A percentile compares a stretch with the other conserved stretches of the same genome.
These are phyloP conservation scores for Dissophora globulifera DNA, from an alignment of 192 early-diverging fungal species.

Conservation along the genomic window DNA sequence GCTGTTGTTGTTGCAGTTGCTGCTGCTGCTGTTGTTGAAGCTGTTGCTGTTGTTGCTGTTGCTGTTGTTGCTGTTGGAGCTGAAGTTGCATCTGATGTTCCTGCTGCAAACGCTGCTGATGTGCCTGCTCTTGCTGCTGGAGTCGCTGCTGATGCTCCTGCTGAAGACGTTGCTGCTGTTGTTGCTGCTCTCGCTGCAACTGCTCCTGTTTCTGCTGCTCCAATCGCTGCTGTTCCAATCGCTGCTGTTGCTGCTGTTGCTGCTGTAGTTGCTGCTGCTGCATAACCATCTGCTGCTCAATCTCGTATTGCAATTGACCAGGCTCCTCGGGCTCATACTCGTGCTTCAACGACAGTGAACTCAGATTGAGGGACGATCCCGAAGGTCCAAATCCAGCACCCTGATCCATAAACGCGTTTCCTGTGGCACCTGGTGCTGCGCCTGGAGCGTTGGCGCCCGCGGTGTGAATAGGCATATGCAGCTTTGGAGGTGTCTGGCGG, in stretches of 20 bases:
- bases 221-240: conserved; percentile 17
- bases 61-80: conserved; percentile 54
- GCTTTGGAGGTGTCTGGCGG: conserved; percentile 44
- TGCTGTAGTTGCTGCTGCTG: conserved; percentile 38
- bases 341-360: conserved; percentile 53
- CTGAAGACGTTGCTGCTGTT: conserved; percentile 48
- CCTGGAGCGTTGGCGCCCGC: no score
- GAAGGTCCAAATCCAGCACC: conserved; percentile 57
- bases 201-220: conserved; percentile 25
- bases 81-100: conserved; percentile 57
- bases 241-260: conserved; percentile 32
- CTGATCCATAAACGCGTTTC: conserved; percentile 38
- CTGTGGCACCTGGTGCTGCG: no score
- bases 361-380: conserved; percentile 55
- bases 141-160: conserved; percentile 46
- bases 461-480: conserved; percentile 43
- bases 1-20: conserved; percentile 9
- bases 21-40: conserved; percentile 26
- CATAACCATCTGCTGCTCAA: conserved; percentile 60
- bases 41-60: conserved; percentile 43
- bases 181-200: conserved; percentile 19
- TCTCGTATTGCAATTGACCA: conserved; percentile 40
- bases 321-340: conserved; percentile 42
- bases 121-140: conserved; percentile 62
- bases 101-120: conserved; percentile 50